Evolutionary conservation across 495 filamentous ascomycete genomes (phyloP).

Genomic region (Paragyromitra xinjiangensis): DNA sequence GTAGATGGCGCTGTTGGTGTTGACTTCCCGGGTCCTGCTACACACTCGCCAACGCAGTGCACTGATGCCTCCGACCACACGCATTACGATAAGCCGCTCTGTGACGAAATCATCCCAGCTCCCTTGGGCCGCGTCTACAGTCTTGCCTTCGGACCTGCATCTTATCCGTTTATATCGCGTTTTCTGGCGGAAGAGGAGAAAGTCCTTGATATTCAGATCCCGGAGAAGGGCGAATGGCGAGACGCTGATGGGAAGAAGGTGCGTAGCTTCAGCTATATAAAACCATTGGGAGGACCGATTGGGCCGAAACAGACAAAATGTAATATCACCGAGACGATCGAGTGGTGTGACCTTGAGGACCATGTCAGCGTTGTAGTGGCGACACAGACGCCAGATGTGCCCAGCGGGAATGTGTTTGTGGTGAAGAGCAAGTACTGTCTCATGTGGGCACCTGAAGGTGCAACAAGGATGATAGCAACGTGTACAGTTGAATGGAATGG

Average conservation of each 20-base stretch:
- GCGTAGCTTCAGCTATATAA: constrained; percentile 86
- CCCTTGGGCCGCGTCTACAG: constrained; percentile 93
- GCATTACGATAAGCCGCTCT: constrained; percentile 85
- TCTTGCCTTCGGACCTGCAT: constrained; percentile 82
- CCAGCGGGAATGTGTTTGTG: constrained; percentile 88
- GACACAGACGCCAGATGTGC: constrained; percentile 94
- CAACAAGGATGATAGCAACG: constrained; percentile 82
- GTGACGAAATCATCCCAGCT: constrained; percentile 84
- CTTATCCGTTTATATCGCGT: constrained; percentile 79
- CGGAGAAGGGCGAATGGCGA: constrained; percentile 58
- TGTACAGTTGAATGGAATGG: constrained; percentile 95
- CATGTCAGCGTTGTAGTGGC: constrained; percentile 77
- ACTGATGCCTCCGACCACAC: constrained; percentile 68
- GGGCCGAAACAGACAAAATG: constrained; percentile 97
- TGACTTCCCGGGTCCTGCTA: constrained; percentile 88
- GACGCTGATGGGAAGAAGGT: constrained; percentile 81
- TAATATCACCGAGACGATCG: constrained; percentile 82
- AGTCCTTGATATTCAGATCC: constrained; percentile 81
- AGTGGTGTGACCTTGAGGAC: constrained; percentile 86
- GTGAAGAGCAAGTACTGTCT: constrained; percentile 95
- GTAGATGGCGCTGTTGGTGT: constrained; percentile 63
- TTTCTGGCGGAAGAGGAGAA: constrained; percentile 89
- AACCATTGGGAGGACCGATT: constrained; percentile 81
- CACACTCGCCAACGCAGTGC: constrained; percentile 85
- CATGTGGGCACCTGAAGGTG: constrained; percentile 85